These are phyloP conservation scores for Clausena lansium DNA, from an alignment of 345 rosid species.

Conservation along the genomic window DNA sequence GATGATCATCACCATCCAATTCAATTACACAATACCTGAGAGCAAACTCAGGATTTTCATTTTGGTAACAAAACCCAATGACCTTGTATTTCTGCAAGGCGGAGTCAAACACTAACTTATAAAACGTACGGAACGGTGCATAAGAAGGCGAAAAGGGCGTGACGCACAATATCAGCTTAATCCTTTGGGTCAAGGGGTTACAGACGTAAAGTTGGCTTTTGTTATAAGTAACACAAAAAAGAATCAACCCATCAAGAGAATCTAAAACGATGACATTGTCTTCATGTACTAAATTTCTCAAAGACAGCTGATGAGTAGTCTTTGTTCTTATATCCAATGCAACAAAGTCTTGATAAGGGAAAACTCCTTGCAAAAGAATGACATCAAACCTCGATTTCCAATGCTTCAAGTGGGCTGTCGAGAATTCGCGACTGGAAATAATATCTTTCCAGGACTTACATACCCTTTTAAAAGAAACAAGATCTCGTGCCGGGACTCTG, in stretches of 20 bases:
- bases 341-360: background rate
- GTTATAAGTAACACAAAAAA: background rate
- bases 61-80: background rate
- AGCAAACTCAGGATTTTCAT: background rate
- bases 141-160: too few species aligned
- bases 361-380: background rate
- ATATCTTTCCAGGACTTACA: background rate
- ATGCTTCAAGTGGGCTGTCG: background rate
- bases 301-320: background rate
- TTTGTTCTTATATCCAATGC: background rate
- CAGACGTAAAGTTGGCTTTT: background rate
- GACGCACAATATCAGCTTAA: background rate
- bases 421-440: background rate
- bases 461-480: background rate
- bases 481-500: background rate
- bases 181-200: background rate
- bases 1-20: background rate
- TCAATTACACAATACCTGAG: background rate
- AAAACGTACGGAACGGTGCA: background rate
- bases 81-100: background rate
- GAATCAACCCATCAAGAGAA: constrained; percentile 6
- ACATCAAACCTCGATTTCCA: background rate
- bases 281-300: background rate
- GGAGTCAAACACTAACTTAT: constrained; percentile 4
- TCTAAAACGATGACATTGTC: background rate